Evolutionary conservation across 1,139 yeast genomes (phyloP).

Genomic region (Magnusiomyces suaveolens): DNA sequence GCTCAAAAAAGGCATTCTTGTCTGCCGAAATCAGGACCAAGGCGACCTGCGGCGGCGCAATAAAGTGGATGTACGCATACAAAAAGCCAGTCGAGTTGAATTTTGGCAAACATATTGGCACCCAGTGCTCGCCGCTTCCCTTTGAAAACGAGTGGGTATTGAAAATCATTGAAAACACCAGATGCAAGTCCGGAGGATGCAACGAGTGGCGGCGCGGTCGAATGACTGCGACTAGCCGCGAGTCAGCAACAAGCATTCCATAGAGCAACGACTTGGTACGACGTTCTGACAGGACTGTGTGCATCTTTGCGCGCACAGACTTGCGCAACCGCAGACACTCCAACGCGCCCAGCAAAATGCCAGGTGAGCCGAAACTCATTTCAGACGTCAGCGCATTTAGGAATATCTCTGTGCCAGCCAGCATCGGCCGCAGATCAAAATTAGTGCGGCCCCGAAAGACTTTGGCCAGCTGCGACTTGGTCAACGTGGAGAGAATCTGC

Average conservation of each 20-base stretch:
- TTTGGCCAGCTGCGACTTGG: constrained; percentile 61
- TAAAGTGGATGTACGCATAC: constrained; percentile 63
- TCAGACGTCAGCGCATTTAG: constrained; percentile 53
- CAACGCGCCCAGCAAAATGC: constrained; percentile 50
- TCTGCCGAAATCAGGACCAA: constrained; percentile 72
- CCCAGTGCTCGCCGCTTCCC: constrained; percentile 70
- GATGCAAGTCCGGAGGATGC: constrained; percentile 60
- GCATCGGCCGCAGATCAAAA: constrained; percentile 67
- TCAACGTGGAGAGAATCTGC: constrained; percentile 69
- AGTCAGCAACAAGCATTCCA: constrained; percentile 51
- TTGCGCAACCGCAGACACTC: constrained; percentile 47
- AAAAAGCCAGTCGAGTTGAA: constrained; percentile 83
- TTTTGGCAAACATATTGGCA: constrained; percentile 85
- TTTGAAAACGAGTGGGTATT: constrained; percentile 43
- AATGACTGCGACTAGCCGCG: constrained; percentile 48
- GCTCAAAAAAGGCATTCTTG: constrained; percentile 68
- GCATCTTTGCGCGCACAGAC: constrained; percentile 40
- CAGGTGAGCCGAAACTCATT: constrained; percentile 45
- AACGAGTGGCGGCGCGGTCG: constrained; percentile 56
- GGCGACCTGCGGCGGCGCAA: constrained; percentile 42
- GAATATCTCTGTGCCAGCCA: constrained; percentile 58
- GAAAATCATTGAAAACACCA: constrained; percentile 53
- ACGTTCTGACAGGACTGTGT: constrained; percentile 36
- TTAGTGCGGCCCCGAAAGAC: constrained; percentile 65
- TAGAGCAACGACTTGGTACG: constrained; percentile 44